A percentile compares a stretch with the other conserved stretches of the same genome.
Conservation (phyloP, 2,329 filamentous ascomycete genomes). For the Diplodia corticola region DNA sequence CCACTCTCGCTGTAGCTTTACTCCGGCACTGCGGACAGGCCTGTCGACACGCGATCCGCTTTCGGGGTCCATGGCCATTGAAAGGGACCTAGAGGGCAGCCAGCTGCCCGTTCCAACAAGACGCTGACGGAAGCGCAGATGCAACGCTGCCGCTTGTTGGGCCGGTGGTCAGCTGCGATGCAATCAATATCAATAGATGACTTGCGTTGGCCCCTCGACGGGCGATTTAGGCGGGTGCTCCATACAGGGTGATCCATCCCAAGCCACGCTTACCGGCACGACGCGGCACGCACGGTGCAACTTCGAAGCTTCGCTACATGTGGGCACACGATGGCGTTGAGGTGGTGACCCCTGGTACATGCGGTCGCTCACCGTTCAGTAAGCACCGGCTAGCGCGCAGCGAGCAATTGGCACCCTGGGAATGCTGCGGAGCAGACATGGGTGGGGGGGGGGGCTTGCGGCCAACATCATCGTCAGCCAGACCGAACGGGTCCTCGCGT, state of each 20-base stretch:
- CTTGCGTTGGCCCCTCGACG: constrained; percentile 19
- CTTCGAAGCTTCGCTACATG: constrained; percentile 23
- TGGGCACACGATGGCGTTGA: constrained; percentile 7
- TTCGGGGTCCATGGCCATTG: constrained; percentile 9
- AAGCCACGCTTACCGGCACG: constrained; percentile 21
- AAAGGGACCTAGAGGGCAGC: neutral
- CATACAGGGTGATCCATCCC: constrained; percentile 22
- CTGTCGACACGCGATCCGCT: constrained; percentile 4
- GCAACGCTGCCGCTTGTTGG: constrained; percentile 1
- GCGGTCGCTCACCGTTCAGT: constrained; percentile 8
- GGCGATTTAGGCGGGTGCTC: neutral
- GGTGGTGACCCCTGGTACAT: constrained; percentile 18
- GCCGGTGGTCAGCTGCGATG: constrained; percentile 15
- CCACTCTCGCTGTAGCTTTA: constrained; percentile 9
- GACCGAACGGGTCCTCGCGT: neutral
- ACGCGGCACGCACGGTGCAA: constrained; percentile 23
- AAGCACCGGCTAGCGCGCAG: constrained; percentile 13
- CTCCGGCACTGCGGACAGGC: constrained; percentile 17
- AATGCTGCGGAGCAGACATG: neutral
- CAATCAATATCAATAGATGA: constrained; percentile 20
- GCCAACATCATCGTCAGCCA: neutral
- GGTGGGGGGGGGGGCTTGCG: too few relatives aligned
- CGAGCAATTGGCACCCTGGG: neutral
- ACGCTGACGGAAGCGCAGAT: constrained; percentile 8
- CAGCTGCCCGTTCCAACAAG: constrained; percentile 19